Base-by-base conservation (phyloP, 2,329 filamentous ascomycete genomes). In the Aspergillus chevalieri region DNA sequence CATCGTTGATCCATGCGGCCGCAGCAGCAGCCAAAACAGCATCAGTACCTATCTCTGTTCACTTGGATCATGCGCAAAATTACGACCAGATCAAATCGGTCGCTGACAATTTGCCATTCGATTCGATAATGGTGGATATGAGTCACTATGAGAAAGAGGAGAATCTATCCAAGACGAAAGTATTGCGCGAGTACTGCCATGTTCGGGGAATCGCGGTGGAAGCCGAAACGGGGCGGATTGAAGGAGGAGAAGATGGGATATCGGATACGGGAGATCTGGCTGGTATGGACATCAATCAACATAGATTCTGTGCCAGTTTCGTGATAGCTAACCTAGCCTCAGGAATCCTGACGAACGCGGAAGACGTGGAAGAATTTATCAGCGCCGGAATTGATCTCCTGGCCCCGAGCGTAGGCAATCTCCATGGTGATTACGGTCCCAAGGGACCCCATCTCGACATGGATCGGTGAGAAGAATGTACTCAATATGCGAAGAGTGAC, bases 71-170 rank as follows among this genome's bases (percentile, higher is more conserved):
- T 66, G 78, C 78, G 24, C 81, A 84, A 66, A 76, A 75, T 12
- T 76, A 77, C 6, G 78, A 79, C 48, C 77, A 81, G 38, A 79
- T 83, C 48, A 75, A 76, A 39, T 70, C 69, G 5, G 81, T 81
- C 1, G 81, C 81, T 2, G 74, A 81, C 55, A 47, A 17, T 9
- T 76, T 78, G 22, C 74, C 68, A 9, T 86, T 86, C 54, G 84
- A 87, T 65, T 79, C 75, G 53, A 85, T 87, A 59, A 87, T 87
- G 83, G 79, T 87, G 0, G 84, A 87, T 65, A 87, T 87, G 83
- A 80, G 74, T 49, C 84, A 86, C 61, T 81, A 84, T 58, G 82
- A 84, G 53, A 81, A 81, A 57, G 81, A 78, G 47, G 83, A 86
- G 66, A 87, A 87, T 64, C 68, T 87, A 41, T 69, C 73, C 14